These are phyloP conservation scores for Colletotrichum spaethianum DNA, from an alignment of 2,329 filamentous ascomycete genomes.

Conservation along the genomic window DNA sequence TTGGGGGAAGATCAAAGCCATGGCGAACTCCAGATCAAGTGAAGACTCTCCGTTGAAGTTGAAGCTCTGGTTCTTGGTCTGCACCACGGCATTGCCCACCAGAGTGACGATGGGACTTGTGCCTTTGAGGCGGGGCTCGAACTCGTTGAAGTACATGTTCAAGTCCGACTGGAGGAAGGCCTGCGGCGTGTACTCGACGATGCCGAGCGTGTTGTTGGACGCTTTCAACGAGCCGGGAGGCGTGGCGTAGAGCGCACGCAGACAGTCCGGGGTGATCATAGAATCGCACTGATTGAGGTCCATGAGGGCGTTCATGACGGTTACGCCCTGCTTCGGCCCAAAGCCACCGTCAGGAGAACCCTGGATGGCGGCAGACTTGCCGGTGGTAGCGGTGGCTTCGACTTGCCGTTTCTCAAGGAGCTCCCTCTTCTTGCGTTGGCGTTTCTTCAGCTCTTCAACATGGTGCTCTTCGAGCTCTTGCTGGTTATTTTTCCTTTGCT, in stretches of 20 bases:
- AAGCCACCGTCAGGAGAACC: slow-evolving; percentile 46
- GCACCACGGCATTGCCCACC: slow-evolving; percentile 63
- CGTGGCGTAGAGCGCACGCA: slow-evolving; percentile 63
- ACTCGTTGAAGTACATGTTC: slow-evolving; percentile 62
- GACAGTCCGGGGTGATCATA: slow-evolving; percentile 70
- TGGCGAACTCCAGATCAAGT: slow-evolving; percentile 69
- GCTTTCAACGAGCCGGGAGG: slow-evolving; percentile 53
- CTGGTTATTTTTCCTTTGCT: slow-evolving; percentile 44
- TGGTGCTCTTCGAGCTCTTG: slow-evolving; percentile 45
- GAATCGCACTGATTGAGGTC: slow-evolving; percentile 60
- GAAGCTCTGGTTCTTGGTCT: slow-evolving; percentile 48
- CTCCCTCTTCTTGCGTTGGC: slow-evolving; percentile 37
- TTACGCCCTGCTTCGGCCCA: slow-evolving; percentile 50
- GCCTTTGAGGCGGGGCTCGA: slow-evolving; percentile 58
- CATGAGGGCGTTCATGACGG: slow-evolving; percentile 49
- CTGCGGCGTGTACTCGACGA: slow-evolving; percentile 67
- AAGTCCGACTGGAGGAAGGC: slow-evolving; percentile 66
- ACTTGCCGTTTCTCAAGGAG: slow-evolving; percentile 41
- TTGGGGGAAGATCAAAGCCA: slow-evolving; percentile 67
- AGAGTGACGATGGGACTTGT: slow-evolving; percentile 59
- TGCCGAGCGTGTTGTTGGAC: slow-evolving; percentile 62
- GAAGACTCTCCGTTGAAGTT: slow-evolving; percentile 61
- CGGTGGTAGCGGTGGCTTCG: slow-evolving; percentile 6
- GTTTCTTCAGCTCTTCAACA: slow-evolving; percentile 46
- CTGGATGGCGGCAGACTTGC: slow-evolving; percentile 46